Evolutionary conservation across 306 rosid species (phyloP).

Genomic region (Lathyrus oleraceus): DNA sequence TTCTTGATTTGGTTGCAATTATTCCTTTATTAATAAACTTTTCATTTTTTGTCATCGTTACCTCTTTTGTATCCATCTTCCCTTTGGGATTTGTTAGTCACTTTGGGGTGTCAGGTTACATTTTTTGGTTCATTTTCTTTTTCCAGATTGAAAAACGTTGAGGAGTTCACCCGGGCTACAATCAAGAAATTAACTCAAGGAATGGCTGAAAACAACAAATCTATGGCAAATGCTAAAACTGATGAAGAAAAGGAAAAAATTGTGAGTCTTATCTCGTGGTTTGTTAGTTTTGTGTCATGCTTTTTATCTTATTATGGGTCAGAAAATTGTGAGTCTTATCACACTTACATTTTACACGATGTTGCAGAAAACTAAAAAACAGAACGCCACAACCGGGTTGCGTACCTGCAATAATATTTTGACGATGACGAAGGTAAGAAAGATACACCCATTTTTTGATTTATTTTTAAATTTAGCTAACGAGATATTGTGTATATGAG

Average conservation of each 20-base stretch:
- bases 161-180: constrained; percentile 89
- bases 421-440: constrained; percentile 81
- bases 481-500: constrained; percentile 12
- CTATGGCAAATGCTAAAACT: constrained; percentile 93
- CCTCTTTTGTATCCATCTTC: neutral
- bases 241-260: constrained; percentile 82
- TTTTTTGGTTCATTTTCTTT: constrained; percentile 29
- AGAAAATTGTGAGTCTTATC: neutral
- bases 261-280: constrained; percentile 54
- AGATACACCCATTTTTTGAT: constrained; percentile 2
- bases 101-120: neutral
- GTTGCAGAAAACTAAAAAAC: constrained; percentile 84
- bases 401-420: constrained; percentile 91
- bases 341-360: constrained; percentile 22
- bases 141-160: constrained; percentile 76
- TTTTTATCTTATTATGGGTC: constrained; percentile 3
- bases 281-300: constrained; percentile 20
- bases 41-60: neutral
- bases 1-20: constrained; percentile 27
- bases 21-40: constrained; percentile 8
- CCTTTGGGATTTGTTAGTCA: neutral
- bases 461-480: neutral
- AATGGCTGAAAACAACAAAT: constrained; percentile 89
- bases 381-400: constrained; percentile 90
- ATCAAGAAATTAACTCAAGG: constrained; percentile 96